Evolutionary conservation across 768 basidiomycete species (phyloP), one percentile per base, ranked within the genome.

Genomic region (Multifurca ochricompacta): DNA sequence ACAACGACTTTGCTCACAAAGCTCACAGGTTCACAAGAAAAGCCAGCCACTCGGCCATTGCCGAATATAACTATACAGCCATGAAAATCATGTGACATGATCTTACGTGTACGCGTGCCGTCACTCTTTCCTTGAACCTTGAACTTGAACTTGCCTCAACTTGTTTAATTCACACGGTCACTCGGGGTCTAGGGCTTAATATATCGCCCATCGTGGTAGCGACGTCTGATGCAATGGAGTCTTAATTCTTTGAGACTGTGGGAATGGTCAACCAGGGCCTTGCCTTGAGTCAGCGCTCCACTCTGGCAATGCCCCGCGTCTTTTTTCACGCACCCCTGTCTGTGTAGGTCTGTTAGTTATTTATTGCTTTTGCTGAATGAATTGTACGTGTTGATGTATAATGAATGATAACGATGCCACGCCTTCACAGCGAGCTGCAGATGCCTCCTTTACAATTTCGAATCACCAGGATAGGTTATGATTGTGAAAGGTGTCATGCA

Each of bases 1-100:
- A 27, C 53, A 51, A 36, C 21, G 48, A 58, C 28, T 36, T 54
- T 55, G 31, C 44, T 63, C 39, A 44, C 58, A 40, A 46, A 48
- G 30, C 41, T n/a, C n/a, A n/a, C n/a, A n/a, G n/a, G 18, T 43
- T 46, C 55, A 44, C 43, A 47, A 41, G 49, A 1, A 28, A 18
- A 32, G 14, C 14, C 56, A 65, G 66, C 66, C 64, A 65, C 64
- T 48, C 65, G 66, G 66, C 30, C 10, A 9, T 32, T 48, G 47
- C 66, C 66, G 64, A 51, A 16, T 23, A 28, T n/a, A 56, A 54
- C 63, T 66, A 45, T 64, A 65, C 51, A 65, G 64, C 36, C 51
- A 16, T 56, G 48, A 23, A 21, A 16, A 41, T 41, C 40, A 41
- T n/a, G n/a, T n/a, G n/a, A n/a, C n/a, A n/a, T n/a, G n/a, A n/a